Conservation (phyloP, 805 yeast species). For the Nakazawaea wyomingensis region DNA sequence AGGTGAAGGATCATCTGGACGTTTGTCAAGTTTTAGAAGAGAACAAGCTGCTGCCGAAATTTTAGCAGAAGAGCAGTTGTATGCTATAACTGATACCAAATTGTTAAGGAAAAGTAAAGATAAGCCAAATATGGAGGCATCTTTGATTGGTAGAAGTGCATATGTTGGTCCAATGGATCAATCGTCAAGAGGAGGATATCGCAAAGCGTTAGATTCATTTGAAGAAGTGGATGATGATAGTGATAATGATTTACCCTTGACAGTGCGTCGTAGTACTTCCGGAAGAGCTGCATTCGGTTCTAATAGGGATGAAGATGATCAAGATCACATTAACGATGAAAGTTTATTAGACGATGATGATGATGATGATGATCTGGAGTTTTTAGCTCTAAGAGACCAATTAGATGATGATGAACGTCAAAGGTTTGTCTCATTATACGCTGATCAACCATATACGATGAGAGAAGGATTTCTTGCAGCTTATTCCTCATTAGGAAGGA, state of each 20-base stretch:
- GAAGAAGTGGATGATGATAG: constrained; percentile 25
- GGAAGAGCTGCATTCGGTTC: too few species aligned
- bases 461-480: constrained; percentile 76
- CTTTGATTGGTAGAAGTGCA: constrained; percentile 10
- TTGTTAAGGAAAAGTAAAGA: constrained; percentile 2
- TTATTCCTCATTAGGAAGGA: constrained; percentile 63
- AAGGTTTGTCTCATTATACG: constrained; percentile 62
- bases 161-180: not conserved
- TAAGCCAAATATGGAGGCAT: not conserved
- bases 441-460: constrained; percentile 73
- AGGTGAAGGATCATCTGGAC: constrained; percentile 58
- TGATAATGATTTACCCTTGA: constrained; percentile 22
- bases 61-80: constrained; percentile 12
- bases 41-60: not conserved
- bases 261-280: too few species aligned
- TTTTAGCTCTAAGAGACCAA: constrained; percentile 13
- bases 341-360: constrained; percentile 8
- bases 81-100: constrained; percentile 11
- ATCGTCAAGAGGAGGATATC: not conserved
- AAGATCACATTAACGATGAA: too few species aligned
- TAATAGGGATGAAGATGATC: constrained; percentile 23
- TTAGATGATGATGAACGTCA: constrained; percentile 30
- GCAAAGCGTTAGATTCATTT: constrained; percentile 17
- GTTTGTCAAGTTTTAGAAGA: constrained; percentile 23
- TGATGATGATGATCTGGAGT: too few species aligned